A percentile compares a stretch with the other conserved stretches of the same genome.
Conservation (phyloP, 2,329 filamentous ascomycete genomes). For the Emericellopsis cladophorae region DNA sequence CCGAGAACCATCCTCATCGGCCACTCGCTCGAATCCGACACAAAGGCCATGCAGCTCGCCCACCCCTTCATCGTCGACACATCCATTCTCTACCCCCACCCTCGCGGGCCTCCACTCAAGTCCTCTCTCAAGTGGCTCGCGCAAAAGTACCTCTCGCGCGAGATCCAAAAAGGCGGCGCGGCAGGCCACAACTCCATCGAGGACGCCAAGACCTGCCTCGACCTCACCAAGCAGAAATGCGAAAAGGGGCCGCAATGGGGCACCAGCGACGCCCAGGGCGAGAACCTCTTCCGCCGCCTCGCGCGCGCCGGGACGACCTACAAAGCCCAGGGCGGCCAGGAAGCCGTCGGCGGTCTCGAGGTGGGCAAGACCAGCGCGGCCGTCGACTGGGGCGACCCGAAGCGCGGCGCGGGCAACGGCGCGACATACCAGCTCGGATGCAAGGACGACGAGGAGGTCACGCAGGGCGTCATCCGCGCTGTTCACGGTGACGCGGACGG, state of each 20-base stretch:
- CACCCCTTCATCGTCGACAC: slow-evolving; percentile 95
- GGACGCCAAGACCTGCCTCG: slow-evolving; percentile 81
- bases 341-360: slow-evolving; percentile 41
- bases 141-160: slow-evolving; percentile 71
- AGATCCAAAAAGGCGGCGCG: slow-evolving; percentile 73
- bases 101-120: slow-evolving; percentile 78
- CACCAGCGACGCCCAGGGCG: slow-evolving; percentile 61
- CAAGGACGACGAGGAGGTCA: slow-evolving; percentile 45
- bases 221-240: slow-evolving; percentile 90
- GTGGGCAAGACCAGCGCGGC: slow-evolving; percentile 57
- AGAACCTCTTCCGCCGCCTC: slow-evolving; percentile 83
- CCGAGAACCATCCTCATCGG: slow-evolving; percentile 64
- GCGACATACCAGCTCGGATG: slow-evolving; percentile 46
- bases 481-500: slow-evolving; percentile 46
- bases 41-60: slow-evolving; percentile 71
- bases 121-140: slow-evolving; percentile 82
- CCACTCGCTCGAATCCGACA: slow-evolving; percentile 72
- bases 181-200: slow-evolving; percentile 83
- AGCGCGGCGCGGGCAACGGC: slow-evolving; percentile 41
- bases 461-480: slow-evolving; percentile 41
- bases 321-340: slow-evolving; percentile 44
- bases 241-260: slow-evolving; percentile 86
- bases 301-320: slow-evolving; percentile 49
- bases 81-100: slow-evolving; percentile 78
- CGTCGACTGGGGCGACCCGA: slow-evolving; percentile 80